These are phyloP conservation scores for Wallacemonas collosoma DNA, from an alignment of 208 protist genomes.

Conservation along the genomic window DNA sequence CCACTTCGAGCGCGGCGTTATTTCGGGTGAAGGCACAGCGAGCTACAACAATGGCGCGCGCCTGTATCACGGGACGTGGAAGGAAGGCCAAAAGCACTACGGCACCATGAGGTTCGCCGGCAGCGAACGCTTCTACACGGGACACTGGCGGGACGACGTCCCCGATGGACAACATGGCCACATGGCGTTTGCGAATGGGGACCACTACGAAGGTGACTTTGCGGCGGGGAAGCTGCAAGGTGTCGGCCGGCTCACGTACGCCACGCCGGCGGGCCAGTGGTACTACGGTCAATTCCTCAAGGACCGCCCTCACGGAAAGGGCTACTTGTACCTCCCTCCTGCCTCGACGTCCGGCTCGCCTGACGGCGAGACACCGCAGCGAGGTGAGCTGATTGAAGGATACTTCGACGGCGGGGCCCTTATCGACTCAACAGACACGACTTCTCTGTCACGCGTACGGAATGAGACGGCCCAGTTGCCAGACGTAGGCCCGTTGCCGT, in stretches of 20 bases:
- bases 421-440: conserved; percentile 26
- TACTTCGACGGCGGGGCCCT: conserved; percentile 42
- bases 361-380: conserved; percentile 11
- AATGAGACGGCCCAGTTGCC: background rate
- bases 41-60: conserved; percentile 33
- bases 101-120: conserved; percentile 43
- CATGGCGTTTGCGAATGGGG: conserved; percentile 63
- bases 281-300: conserved; percentile 65
- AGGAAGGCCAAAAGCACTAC: conserved; percentile 39
- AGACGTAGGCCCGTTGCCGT: background rate
- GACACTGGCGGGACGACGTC: conserved; percentile 52
- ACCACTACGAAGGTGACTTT: conserved; percentile 61
- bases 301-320: conserved; percentile 60
- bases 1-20: conserved; percentile 42
- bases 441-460: conserved; percentile 3
- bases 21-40: conserved; percentile 46
- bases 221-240: conserved; percentile 50
- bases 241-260: conserved; percentile 41
- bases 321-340: conserved; percentile 24
- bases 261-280: conserved; percentile 29
- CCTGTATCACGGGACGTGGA: conserved; percentile 36
- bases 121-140: conserved; percentile 44
- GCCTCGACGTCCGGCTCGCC: conserved; percentile 2
- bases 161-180: conserved; percentile 39
- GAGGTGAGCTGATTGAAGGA: conserved; percentile 20